Evolutionary conservation across 2,329 filamentous ascomycete species (phyloP).

Genomic region (Exophiala sideris): DNA sequence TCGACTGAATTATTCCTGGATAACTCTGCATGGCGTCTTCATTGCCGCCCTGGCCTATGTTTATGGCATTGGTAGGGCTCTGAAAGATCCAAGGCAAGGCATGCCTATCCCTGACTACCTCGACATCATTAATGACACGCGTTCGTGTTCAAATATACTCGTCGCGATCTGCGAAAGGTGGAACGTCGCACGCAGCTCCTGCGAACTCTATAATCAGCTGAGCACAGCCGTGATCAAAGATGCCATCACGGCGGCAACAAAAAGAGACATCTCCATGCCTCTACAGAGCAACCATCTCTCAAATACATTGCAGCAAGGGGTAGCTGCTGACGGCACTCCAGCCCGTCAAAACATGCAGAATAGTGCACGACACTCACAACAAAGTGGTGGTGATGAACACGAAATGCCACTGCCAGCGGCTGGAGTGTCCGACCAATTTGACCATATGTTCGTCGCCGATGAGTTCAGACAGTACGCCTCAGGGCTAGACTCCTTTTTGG

Average conservation of each 20-base stretch:
- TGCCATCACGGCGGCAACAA: constrained; percentile 38
- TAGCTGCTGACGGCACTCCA: too few relatives aligned
- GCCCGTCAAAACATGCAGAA: too few relatives aligned
- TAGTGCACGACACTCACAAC: too few relatives aligned
- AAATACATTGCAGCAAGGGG: too few relatives aligned
- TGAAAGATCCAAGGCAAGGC: neutral
- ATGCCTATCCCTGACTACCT: constrained; percentile 7
- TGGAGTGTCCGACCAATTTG: constrained; percentile 4
- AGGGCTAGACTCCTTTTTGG: neutral
- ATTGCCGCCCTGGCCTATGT: constrained; percentile 46
- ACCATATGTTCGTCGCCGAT: constrained; percentile 1
- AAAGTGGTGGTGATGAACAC: too few relatives aligned
- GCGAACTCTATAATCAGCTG: constrained; percentile 43
- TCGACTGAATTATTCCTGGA: constrained; percentile 49
- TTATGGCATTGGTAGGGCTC: constrained; percentile 39
- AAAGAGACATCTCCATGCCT: too few relatives aligned
- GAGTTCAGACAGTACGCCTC: neutral
- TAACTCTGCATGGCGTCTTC: constrained; percentile 50
- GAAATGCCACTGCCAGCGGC: too few relatives aligned
- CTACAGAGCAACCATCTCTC: too few relatives aligned
- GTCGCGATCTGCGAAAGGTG: constrained; percentile 47
- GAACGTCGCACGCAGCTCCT: constrained; percentile 40
- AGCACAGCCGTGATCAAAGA: constrained; percentile 44
- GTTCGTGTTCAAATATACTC: constrained; percentile 45
- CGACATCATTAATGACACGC: constrained; percentile 43